Evolutionary conservation across 768 basidiomycete species (phyloP), one percentile per base, ranked within the genome.

Genomic region (Suillus sp.): DNA sequence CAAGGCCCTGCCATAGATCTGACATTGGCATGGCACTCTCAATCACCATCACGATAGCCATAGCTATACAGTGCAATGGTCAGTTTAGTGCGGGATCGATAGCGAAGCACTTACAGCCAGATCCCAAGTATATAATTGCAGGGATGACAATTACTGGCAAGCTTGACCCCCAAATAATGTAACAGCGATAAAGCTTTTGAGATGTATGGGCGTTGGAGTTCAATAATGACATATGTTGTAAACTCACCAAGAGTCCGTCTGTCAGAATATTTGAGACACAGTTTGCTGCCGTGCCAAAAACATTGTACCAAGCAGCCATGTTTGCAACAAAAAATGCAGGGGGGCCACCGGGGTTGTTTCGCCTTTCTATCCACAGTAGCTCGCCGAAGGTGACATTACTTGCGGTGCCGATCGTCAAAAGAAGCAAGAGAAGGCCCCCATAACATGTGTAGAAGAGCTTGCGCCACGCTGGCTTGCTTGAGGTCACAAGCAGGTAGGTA

Each of bases 101-200:
- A 27, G n/a, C 1, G 9, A 1, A 59, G 34, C 14, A 48, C 61
- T 6, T 30, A 58, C 61, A 11, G 20, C 22, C 4, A n/a, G 61
- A 58, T 20, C 37, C 61, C 38, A 62, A 32, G 54, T 55, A 62
- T 38, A 62, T 38, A 11, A 62, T 30, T 25, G 54, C 55, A 20
- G 61, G 61, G 14, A 62, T 42, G 25, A 62, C 43, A 14, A 62
- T 34, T 35, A 62, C 27, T 40, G n/a, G 35, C 16, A 32, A 25
- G 3, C 42, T 56, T 25, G 47, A 48, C 47, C 65, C 66, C 74
- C 75, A 78, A 13, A 77, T 67, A 35, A 77, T 66, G 50, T 64
- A 77, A 59, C 72, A 73, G n/a, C 77, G 75, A 65, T 76, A 77
- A n/a, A 78, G 62, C 76, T 78, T 48, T 13, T 14, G 14, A 22